These are phyloP conservation scores for Peniophora sp. DNA, from an alignment of 1,284 basidiomycete species.

Conservation along the genomic window DNA sequence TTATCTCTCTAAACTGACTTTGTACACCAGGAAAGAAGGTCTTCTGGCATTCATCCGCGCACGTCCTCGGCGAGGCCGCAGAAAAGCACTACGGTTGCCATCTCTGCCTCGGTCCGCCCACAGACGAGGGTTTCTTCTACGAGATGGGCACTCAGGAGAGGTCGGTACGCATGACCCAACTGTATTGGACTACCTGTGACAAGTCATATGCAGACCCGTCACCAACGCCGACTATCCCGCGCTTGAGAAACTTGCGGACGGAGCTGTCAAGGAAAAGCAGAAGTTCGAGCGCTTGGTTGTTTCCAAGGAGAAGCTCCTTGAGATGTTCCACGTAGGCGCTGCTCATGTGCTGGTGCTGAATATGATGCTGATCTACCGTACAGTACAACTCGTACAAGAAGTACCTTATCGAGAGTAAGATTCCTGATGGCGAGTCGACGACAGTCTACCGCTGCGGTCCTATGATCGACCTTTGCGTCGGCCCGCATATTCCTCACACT, in stretches of 20 bases:
- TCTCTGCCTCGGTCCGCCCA: constrained; percentile 95
- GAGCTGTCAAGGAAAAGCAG: constrained; percentile 94
- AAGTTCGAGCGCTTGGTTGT: constrained; percentile 93
- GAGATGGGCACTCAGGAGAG: constrained; percentile 87
- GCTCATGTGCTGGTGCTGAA: constrained; percentile 6
- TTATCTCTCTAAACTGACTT: constrained; percentile 5
- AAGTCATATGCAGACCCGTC: constrained; percentile 46
- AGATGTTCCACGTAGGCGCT: constrained; percentile 86
- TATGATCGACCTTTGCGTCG: constrained; percentile 96
- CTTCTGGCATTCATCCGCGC: constrained; percentile 99
- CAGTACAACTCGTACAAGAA: constrained; percentile 99
- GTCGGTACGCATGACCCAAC: constrained; percentile 23
- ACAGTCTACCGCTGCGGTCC: constrained; percentile 99
- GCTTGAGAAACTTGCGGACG: constrained; percentile 85
- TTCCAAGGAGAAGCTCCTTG: constrained; percentile 87
- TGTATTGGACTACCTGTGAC: not conserved
- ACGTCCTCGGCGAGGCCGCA: constrained; percentile 96
- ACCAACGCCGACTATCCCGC: constrained; percentile 79
- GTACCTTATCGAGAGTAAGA: constrained; percentile 92
- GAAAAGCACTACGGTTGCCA: constrained; percentile 98
- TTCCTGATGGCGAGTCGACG: constrained; percentile 94
- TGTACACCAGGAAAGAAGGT: constrained; percentile 79
- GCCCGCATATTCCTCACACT: constrained; percentile 97
- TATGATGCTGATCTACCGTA: not conserved
- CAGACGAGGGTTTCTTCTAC: constrained; percentile 99